Evolutionary conservation across 2,329 filamentous ascomycete species (phyloP).

Genomic region (Teratosphaeriaceae sp.): DNA sequence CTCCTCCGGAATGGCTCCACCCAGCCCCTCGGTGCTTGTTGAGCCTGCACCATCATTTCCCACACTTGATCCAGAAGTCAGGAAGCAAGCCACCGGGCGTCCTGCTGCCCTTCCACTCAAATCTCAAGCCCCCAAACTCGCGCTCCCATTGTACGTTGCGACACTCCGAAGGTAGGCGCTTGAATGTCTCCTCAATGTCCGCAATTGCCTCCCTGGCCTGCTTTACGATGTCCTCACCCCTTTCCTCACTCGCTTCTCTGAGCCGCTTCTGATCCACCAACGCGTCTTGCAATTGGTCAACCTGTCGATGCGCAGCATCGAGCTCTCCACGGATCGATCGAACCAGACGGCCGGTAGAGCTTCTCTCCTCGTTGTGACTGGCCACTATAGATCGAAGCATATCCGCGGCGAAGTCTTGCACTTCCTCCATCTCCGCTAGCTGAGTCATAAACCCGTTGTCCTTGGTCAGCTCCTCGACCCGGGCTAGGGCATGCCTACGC

Average conservation of each 20-base stretch:
- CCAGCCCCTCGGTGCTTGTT: too few relatives aligned
- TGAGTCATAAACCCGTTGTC: constrained; percentile 4
- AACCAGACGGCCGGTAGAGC: not conserved
- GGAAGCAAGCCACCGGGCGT: not conserved
- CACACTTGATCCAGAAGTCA: not conserved
- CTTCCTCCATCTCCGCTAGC: constrained; percentile 1
- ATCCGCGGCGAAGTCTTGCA: constrained; percentile 2
- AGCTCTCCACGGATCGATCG: not conserved
- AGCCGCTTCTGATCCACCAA: not conserved
- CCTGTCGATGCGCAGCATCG: not conserved
- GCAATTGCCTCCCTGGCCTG: not conserved
- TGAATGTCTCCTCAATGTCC: too few relatives aligned
- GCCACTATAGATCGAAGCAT: not conserved
- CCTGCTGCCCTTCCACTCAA: not conserved
- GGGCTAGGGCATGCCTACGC: constrained; percentile 30
- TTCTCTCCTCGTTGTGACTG: not conserved
- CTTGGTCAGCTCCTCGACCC: constrained; percentile 2
- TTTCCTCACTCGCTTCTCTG: not conserved
- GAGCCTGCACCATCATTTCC: not conserved
- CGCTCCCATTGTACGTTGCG: not conserved
- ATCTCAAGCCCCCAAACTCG: not conserved
- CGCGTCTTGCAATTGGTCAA: not conserved
- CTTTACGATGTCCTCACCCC: not conserved
- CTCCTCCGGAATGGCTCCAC: too few relatives aligned
- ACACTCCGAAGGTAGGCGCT: too few relatives aligned